A percentile compares a stretch with the other conserved stretches of the same genome.
Evolutionary conservation across 352 stramenopile genomes (phyloP).

Genomic region (Globisporangium perplexum): DNA sequence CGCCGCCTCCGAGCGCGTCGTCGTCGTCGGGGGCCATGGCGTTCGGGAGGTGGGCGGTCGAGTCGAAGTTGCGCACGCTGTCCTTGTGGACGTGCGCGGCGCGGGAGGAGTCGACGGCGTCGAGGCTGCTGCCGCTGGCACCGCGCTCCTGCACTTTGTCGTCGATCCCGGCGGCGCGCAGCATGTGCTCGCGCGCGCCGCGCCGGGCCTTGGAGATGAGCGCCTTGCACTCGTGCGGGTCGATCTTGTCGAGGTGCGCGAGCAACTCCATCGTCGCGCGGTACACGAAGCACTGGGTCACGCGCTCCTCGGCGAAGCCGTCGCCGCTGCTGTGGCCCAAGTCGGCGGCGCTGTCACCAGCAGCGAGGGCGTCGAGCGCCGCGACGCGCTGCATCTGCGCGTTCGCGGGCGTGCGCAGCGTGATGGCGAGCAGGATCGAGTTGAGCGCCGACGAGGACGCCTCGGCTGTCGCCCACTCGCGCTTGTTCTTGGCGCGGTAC

Average conservation of each 20-base stretch:
- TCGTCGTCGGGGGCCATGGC: background rate
- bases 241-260: constrained; percentile 28
- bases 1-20: background rate
- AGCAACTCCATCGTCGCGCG: constrained; percentile 47
- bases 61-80: constrained; percentile 15
- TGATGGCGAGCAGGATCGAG: constrained; percentile 14
- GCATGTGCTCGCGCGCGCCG: constrained; percentile 31
- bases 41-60: background rate
- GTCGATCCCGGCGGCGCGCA: constrained; percentile 2
- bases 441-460: constrained; percentile 11
- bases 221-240: constrained; percentile 45
- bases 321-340: constrained; percentile 4
- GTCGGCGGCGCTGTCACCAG: no score
- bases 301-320: constrained; percentile 33
- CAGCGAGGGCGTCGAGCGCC: background rate
- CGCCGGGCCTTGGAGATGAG: constrained; percentile 28
- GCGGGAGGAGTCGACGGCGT: background rate
- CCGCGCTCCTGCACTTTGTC: constrained; percentile 1
- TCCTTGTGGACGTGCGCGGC: background rate
- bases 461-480: constrained; percentile 41
- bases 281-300: constrained; percentile 45
- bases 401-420: background rate
- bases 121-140: background rate
- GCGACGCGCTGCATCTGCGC: background rate
- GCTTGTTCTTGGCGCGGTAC: constrained; percentile 47